A percentile compares a stretch with the other conserved stretches of the same genome.
phyloP scores from a whole-genome alignment of 257 asterid genomes.

The Misopates orontium region DNA sequence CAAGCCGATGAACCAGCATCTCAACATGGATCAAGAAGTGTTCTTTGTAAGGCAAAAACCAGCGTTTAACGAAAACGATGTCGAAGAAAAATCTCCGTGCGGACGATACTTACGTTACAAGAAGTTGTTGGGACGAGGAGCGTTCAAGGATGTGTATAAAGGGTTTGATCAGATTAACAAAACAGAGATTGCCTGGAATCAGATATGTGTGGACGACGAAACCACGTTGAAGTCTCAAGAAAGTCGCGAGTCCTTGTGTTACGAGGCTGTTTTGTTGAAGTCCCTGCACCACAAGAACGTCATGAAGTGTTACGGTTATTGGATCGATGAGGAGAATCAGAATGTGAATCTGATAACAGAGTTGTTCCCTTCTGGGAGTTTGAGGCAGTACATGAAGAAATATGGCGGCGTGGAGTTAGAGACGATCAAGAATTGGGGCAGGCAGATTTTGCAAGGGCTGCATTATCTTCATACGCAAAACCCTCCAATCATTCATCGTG shows the following conservation, averaged over 20 bases:
- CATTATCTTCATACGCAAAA: constrained; percentile 33
- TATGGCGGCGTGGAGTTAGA: constrained; percentile 7
- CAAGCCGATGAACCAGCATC: no score
- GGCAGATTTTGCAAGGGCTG: constrained; percentile 38
- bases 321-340: constrained; percentile 38
- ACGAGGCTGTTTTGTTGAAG: constrained; percentile 38
- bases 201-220: constrained; percentile 24
- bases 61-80: not conserved
- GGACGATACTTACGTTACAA: constrained; percentile 32
- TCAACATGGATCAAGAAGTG: no score
- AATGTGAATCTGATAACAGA: constrained; percentile 39
- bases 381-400: constrained; percentile 32
- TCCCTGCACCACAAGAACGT: constrained; percentile 39
- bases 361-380: constrained; percentile 42
- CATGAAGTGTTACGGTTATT: constrained; percentile 38
- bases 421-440: constrained; percentile 38
- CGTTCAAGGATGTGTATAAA: constrained; percentile 36
- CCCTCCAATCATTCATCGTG: constrained; percentile 39
- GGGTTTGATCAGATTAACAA: constrained; percentile 35
- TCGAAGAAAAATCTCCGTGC: constrained; percentile 36
- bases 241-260: constrained; percentile 11
- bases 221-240: not conserved
- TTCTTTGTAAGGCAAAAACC: no score
- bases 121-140: constrained; percentile 44
- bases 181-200: constrained; percentile 44